Percentiles rank a stretch among this genome's conserved stretches.
Conservation (phyloP, 1,284 basidiomycete genomes). For the Leccinum pallidistipes region DNA sequence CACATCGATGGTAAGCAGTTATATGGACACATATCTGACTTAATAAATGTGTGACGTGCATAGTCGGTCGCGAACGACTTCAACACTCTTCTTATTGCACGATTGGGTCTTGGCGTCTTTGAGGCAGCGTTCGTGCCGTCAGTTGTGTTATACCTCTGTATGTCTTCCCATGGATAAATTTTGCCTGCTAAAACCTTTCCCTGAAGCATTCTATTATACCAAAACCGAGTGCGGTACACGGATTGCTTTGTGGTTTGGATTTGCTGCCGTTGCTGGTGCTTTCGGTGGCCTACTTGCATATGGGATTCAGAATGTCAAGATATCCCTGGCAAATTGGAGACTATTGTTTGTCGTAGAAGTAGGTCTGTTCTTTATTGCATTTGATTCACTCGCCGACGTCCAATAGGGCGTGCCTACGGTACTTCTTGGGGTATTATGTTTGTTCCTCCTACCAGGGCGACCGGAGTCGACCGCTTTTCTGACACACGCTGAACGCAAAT, state of each 20-base stretch:
- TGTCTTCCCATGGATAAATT: slow-evolving; percentile 21
- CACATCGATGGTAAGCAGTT: slow-evolving; percentile 57
- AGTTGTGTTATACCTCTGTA: slow-evolving; percentile 70
- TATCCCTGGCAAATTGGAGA: slow-evolving; percentile 56
- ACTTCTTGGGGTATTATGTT: slow-evolving; percentile 63
- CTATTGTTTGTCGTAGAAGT: slow-evolving; percentile 79
- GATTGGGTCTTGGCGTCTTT: slow-evolving; percentile 66
- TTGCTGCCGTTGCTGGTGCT: slow-evolving; percentile 76
- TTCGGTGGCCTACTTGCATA: slow-evolving; percentile 77
- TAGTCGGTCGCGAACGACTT: slow-evolving; percentile 63
- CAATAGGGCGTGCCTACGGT: slow-evolving; percentile 63
- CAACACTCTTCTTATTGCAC: slow-evolving; percentile 52
- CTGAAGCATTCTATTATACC: slow-evolving; percentile 71
- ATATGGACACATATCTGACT: neutral
- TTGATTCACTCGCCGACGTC: neutral
- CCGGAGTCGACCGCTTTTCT: slow-evolving; percentile 76
- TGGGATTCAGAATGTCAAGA: slow-evolving; percentile 59
- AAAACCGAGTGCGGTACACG: slow-evolving; percentile 69
- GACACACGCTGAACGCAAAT: slow-evolving; percentile 67
- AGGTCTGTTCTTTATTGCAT: slow-evolving; percentile 11
- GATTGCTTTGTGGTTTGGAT: slow-evolving; percentile 78
- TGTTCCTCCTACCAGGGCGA: slow-evolving; percentile 71
- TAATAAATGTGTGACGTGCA: neutral
- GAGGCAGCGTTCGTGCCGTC: slow-evolving; percentile 56
- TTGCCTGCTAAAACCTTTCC: slow-evolving; percentile 3